These are phyloP conservation scores for Protomyces pachydermus DNA, from an alignment of 1,139 yeast species.

Conservation along the genomic window DNA sequence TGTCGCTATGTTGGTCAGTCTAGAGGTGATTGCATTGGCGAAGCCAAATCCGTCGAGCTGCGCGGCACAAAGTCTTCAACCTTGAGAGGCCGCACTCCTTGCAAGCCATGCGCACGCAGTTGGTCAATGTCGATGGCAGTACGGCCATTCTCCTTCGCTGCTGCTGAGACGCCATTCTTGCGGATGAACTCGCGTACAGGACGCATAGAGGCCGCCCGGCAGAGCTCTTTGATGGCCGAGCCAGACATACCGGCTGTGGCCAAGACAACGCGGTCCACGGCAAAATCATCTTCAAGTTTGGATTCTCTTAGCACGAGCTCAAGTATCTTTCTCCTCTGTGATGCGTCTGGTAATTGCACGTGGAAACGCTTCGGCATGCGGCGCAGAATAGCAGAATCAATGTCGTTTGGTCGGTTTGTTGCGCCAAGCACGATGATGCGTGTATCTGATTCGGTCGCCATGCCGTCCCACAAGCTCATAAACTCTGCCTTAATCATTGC, in stretches of 20 bases:
- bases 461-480: conserved; percentile 95
- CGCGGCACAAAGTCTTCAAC: not conserved
- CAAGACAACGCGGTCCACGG: conserved; percentile 55
- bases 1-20: too few species aligned
- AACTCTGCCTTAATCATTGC: conserved; percentile 93
- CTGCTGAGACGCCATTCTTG: conserved; percentile 35
- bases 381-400: conserved; percentile 85
- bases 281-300: conserved; percentile 56
- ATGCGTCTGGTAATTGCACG: conserved; percentile 63
- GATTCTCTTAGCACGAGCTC: conserved; percentile 57
- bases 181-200: conserved; percentile 80
- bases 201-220: conserved; percentile 87
- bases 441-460: conserved; percentile 55
- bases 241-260: conserved; percentile 79
- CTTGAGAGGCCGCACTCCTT: conserved; percentile 4
- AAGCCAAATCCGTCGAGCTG: too few species aligned
- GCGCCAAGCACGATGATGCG: conserved; percentile 88
- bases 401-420: conserved; percentile 85
- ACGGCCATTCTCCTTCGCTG: not conserved
- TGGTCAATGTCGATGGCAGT: conserved; percentile 14
- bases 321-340: conserved; percentile 67
- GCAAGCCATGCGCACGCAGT: conserved; percentile 7
- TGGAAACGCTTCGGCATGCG: conserved; percentile 90
- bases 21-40: too few species aligned
- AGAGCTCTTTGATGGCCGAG: conserved; percentile 81